phyloP scores from a whole-genome alignment of 2,329 filamentous ascomycete species.

The Myriosclerotinia curreyana region DNA sequence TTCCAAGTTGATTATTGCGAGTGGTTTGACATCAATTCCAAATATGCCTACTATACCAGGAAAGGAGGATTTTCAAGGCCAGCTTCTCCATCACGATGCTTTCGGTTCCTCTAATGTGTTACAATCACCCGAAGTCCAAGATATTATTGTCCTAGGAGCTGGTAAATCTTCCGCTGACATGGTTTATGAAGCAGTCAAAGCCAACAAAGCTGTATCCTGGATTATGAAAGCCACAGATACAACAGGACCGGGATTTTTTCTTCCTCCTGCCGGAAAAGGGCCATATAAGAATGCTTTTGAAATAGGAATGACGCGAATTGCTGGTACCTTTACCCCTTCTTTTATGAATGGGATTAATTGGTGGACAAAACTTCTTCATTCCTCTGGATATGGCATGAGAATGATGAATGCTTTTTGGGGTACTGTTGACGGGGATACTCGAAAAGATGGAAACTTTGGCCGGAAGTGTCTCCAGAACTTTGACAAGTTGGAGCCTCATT shows the following conservation, averaged over 20 bases:
- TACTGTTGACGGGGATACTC: conserved; percentile 29
- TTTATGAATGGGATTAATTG: conserved; percentile 24
- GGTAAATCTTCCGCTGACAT: conserved; percentile 3
- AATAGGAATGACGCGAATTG: conserved; percentile 24
- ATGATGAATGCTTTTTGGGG: conserved; percentile 30
- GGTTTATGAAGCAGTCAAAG: background rate
- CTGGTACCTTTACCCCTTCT: conserved; percentile 22
- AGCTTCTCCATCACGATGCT: background rate
- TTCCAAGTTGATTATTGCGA: background rate
- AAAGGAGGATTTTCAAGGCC: background rate
- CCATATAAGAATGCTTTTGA: conserved; percentile 26
- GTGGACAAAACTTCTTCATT: conserved; percentile 26
- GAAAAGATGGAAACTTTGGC: conserved; percentile 33
- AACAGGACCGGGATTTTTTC: background rate
- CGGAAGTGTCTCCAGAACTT: conserved; percentile 33
- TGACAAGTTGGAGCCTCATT: conserved; percentile 33
- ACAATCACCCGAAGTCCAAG: background rate
- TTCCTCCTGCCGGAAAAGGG: conserved; percentile 6
- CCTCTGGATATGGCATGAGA: conserved; percentile 26
- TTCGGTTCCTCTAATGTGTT: background rate
- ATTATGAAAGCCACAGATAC: conserved; percentile 4
- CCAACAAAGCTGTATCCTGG: background rate
- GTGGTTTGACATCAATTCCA: background rate
- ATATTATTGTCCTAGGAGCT: background rate
- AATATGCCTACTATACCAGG: background rate